Evolutionary conservation across 257 asterid genomes (phyloP).

Genomic region (Capsicum chinense): DNA sequence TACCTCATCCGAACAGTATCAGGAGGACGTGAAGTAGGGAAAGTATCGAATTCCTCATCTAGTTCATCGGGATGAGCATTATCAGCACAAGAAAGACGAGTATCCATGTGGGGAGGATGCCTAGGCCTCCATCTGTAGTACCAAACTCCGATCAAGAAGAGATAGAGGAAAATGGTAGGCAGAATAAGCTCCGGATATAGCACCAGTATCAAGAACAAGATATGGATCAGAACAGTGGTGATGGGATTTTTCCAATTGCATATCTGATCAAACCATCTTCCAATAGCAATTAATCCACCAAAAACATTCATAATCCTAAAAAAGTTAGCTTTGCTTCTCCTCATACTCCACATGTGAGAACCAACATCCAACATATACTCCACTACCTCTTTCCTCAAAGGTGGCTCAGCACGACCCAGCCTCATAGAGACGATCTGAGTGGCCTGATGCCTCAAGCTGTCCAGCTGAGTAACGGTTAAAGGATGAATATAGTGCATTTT

Average conservation of each 20-base stretch:
- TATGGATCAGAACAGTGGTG: slow-evolving; percentile 30
- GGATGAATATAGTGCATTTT: slow-evolving; percentile 36
- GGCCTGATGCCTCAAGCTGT: slow-evolving; percentile 33
- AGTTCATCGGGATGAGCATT: slow-evolving; percentile 32
- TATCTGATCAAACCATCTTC: slow-evolving; percentile 31
- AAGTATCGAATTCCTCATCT: slow-evolving; percentile 38
- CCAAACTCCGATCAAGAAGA: slow-evolving; percentile 32
- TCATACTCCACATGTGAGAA: slow-evolving; percentile 37
- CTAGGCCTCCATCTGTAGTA: slow-evolving; percentile 33
- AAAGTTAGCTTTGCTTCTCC: slow-evolving; percentile 35
- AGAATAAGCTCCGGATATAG: slow-evolving; percentile 33
- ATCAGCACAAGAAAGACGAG: slow-evolving; percentile 33
- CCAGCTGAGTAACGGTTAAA: slow-evolving; percentile 22
- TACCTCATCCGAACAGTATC: slow-evolving; percentile 34
- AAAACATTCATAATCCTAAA: slow-evolving; percentile 28
- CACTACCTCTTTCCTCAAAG: slow-evolving; percentile 36
- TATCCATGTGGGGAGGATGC: slow-evolving; percentile 37
- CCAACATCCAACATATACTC: slow-evolving; percentile 33
- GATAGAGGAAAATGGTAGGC: slow-evolving; percentile 33
- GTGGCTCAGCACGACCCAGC: slow-evolving; percentile 33
- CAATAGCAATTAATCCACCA: slow-evolving; percentile 28
- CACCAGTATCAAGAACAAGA: slow-evolving; percentile 30
- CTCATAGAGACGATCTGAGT: slow-evolving; percentile 30
- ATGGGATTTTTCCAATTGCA: slow-evolving; percentile 36
- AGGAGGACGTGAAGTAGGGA: slow-evolving; percentile 32